phyloP scores from a whole-genome alignment of 257 asterid genomes.

The Scutellaria barbata region DNA sequence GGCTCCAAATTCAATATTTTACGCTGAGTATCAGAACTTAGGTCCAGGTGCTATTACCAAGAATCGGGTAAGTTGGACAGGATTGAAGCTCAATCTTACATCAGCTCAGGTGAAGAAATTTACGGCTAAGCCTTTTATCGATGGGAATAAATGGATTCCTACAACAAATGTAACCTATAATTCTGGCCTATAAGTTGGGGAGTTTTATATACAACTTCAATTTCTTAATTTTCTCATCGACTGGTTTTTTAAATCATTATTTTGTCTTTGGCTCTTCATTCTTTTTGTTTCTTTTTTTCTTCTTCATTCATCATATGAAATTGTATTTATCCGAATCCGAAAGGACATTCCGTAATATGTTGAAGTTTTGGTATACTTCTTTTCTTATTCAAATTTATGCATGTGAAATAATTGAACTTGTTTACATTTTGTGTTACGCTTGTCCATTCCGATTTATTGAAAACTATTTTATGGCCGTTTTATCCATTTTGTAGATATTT shows the following conservation, averaged over 20 bases:
- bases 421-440: too few species aligned
- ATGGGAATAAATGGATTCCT: constrained; percentile 70
- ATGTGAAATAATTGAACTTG: background rate
- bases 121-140: constrained; percentile 59
- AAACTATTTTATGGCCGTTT: too few species aligned
- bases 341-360: background rate
- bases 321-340: background rate
- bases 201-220: background rate
- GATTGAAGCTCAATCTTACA: constrained; percentile 59
- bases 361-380: background rate
- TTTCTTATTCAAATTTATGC: background rate
- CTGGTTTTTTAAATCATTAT: background rate
- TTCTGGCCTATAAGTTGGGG: constrained; percentile 49
- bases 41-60: constrained; percentile 67
- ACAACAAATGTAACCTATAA: constrained; percentile 51
- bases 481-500: too few species aligned
- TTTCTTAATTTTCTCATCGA: background rate
- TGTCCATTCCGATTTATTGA: too few species aligned
- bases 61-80: constrained; percentile 70
- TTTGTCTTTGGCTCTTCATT: background rate
- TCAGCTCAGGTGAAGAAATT: constrained; percentile 51
- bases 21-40: constrained; percentile 59
- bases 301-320: too few species aligned
- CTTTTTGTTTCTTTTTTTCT: background rate
- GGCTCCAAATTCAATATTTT: constrained; percentile 70